phyloP scores from a whole-genome alignment of 23 red algal species.

The Gracilaria vermiculophylla region DNA sequence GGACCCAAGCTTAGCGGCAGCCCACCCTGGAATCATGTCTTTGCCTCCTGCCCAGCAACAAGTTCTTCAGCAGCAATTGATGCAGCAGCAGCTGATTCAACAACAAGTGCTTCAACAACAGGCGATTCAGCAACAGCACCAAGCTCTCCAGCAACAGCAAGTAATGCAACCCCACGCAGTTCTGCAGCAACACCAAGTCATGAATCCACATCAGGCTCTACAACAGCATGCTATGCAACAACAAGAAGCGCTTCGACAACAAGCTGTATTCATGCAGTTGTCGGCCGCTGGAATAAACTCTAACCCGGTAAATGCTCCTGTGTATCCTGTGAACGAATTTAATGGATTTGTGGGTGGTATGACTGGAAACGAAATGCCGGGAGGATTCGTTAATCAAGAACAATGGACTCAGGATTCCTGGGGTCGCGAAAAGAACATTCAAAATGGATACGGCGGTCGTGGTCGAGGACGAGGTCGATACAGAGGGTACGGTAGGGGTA shows the following conservation, averaged over 20 bases:
- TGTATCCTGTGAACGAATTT: conserved; percentile 19
- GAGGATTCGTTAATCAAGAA: not conserved
- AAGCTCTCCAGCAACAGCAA: conserved; percentile 16
- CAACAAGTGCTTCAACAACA: conserved; percentile 32
- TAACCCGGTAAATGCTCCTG: not conserved
- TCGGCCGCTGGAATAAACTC: conserved; percentile 1
- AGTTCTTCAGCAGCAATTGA: conserved; percentile 51
- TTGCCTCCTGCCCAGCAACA: conserved; percentile 22
- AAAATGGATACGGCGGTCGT: conserved; percentile 4
- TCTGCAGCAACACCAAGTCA: not conserved
- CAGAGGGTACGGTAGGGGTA: conserved; percentile 1
- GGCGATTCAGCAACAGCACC: conserved; percentile 29
- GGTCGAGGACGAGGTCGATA: conserved; percentile 9
- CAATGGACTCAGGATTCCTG: conserved; percentile 11
- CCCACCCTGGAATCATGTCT: not conserved
- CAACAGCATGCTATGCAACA: conserved; percentile 48
- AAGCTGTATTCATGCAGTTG: conserved; percentile 28
- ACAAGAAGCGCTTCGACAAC: conserved; percentile 21
- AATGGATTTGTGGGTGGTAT: conserved; percentile 15
- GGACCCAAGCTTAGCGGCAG: not conserved
- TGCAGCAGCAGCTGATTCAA: conserved; percentile 45
- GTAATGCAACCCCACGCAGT: conserved; percentile 3
- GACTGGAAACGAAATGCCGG: conserved; percentile 1
- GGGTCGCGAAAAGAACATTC: not conserved
- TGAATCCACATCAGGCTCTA: conserved; percentile 17